Evolutionary conservation across 768 basidiomycete species (phyloP).

Genomic region (Phlebiopsis flavidoalba): DNA sequence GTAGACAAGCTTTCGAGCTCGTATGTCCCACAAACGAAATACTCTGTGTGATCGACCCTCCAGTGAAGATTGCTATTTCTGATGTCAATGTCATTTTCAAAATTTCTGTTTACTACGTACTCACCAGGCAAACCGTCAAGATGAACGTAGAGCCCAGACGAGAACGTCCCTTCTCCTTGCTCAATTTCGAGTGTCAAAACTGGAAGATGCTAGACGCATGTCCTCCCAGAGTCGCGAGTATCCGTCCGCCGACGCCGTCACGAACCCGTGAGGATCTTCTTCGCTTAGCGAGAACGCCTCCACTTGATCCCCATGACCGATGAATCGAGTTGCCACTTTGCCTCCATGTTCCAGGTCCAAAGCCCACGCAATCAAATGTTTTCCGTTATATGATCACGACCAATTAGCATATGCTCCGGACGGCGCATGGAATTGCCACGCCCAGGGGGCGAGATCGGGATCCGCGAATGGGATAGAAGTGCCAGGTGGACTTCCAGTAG

Average conservation of each 20-base stretch:
- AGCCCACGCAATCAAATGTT: slow-evolving; percentile 9
- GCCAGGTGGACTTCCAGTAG: neutral
- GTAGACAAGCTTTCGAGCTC: slow-evolving; percentile 30
- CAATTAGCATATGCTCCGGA: slow-evolving; percentile 22
- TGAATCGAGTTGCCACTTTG: slow-evolving; percentile 24
- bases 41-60: slow-evolving; percentile 21
- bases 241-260: slow-evolving; percentile 32
- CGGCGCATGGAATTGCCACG: neutral
- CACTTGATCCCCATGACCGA: slow-evolving; percentile 33
- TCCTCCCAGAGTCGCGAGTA: slow-evolving; percentile 35
- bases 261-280: slow-evolving; percentile 31
- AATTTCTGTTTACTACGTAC: neutral
- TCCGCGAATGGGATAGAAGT: neutral
- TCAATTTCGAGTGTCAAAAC: slow-evolving; percentile 28
- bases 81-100: slow-evolving; percentile 2
- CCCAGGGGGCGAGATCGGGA: neutral
- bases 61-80: slow-evolving; percentile 23
- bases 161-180: slow-evolving; percentile 12
- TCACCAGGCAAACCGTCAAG: neutral
- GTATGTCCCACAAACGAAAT: slow-evolving; percentile 39
- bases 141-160: neutral
- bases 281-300: slow-evolving; percentile 29
- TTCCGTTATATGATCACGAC: slow-evolving; percentile 6
- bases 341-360: slow-evolving; percentile 32
- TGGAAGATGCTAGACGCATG: slow-evolving; percentile 29